These are phyloP conservation scores for Globisporangium iwayamae DNA, from an alignment of 352 stramenopile species.

Conservation along the genomic window DNA sequence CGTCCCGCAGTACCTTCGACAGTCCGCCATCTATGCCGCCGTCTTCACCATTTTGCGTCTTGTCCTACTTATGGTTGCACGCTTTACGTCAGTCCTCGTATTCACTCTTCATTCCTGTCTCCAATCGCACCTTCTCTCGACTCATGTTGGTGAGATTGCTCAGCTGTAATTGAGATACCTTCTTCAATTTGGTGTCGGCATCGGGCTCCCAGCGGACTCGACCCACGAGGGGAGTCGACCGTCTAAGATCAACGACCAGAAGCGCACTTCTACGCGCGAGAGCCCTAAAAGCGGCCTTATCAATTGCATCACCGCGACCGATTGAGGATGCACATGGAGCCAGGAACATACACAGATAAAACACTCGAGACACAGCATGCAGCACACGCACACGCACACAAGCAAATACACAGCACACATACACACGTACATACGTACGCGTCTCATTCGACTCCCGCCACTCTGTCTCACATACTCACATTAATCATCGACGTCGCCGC, in stretches of 20 bases:
- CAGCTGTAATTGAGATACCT: conserved; percentile 17
- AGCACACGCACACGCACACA: neutral
- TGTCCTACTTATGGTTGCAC: neutral
- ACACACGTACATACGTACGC: neutral
- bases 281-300: conserved; percentile 35
- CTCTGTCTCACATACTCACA: neutral
- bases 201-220: conserved; percentile 11
- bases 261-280: neutral
- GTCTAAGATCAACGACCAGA: conserved; percentile 2
- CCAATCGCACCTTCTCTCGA: neutral
- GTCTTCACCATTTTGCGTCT: neutral
- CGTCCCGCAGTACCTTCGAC: conserved; percentile 18
- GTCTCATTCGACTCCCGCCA: neutral
- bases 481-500: neutral
- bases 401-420: neutral
- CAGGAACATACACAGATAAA: neutral
- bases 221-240: conserved; percentile 2
- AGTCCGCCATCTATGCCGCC: neutral
- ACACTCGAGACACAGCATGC: neutral
- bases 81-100: conserved; percentile 1
- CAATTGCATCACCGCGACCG: conserved; percentile 23
- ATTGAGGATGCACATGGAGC: neutral
- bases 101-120: neutral
- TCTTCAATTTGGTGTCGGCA: conserved; percentile 17
- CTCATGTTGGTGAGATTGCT: neutral